Evolutionary conservation across 1,284 basidiomycete genomes (phyloP).

Genomic region (Austroboletus niveus): DNA sequence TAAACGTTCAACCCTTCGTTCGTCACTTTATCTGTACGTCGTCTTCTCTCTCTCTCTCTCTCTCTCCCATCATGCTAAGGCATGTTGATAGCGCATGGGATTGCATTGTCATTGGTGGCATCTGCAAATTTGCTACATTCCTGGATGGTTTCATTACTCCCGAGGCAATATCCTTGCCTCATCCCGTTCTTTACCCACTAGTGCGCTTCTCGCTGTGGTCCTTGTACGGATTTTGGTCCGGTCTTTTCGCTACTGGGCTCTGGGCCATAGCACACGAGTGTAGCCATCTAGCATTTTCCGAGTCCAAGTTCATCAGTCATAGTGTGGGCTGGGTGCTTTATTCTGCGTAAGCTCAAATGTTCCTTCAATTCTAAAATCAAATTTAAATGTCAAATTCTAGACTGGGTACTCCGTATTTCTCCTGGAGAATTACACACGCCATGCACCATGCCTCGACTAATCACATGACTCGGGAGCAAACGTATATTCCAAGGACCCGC

Average conservation of each 20-base stretch:
- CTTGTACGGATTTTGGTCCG: constrained; percentile 79
- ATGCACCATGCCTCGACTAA: constrained; percentile 96
- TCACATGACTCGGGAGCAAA: constrained; percentile 95
- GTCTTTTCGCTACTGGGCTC: constrained; percentile 88
- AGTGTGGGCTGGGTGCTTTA: constrained; percentile 93
- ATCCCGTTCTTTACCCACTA: constrained; percentile 61
- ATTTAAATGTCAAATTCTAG: constrained; percentile 42
- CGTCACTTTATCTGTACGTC: constrained; percentile 74
- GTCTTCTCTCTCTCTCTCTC: not conserved
- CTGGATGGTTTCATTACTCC: constrained; percentile 67
- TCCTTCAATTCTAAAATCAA: constrained; percentile 18
- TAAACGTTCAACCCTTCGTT: constrained; percentile 85
- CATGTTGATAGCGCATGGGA: constrained; percentile 64
- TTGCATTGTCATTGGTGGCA: constrained; percentile 60
- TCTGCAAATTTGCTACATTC: constrained; percentile 74
- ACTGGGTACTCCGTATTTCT: constrained; percentile 95
- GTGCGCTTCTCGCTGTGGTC: constrained; percentile 77
- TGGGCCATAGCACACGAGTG: constrained; percentile 94
- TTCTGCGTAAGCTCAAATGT: constrained; percentile 62
- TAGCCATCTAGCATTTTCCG: constrained; percentile 97
- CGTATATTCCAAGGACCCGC: constrained; percentile 92
- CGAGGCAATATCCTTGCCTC: constrained; percentile 54
- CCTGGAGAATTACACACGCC: constrained; percentile 95
- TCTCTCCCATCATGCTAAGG: constrained; percentile 23
- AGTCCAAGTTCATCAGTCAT: constrained; percentile 94